Percentiles rank a stretch among this genome's conserved stretches.
phyloP scores from a whole-genome alignment of 345 rosid species.

The Aquilaria malaccensis region DNA sequence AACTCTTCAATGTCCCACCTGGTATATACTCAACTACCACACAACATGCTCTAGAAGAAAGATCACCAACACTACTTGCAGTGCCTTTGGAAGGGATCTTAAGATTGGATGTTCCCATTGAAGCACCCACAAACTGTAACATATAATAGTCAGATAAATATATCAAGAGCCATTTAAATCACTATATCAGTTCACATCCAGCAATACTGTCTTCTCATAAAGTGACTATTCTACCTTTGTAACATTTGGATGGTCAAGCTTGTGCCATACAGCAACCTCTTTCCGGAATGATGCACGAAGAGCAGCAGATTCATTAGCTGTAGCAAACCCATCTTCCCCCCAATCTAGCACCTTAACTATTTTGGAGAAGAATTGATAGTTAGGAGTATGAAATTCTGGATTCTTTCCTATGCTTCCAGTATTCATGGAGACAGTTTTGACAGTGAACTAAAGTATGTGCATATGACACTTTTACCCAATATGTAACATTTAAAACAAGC shows the following conservation, averaged over 20 bases:
- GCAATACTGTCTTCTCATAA: neutral
- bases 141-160: neutral
- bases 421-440: neutral
- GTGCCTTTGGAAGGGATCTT: conserved; percentile 39
- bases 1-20: conserved; percentile 67
- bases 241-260: conserved; percentile 80
- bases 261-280: conserved; percentile 92
- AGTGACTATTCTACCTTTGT: conserved; percentile 40
- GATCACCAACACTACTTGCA: conserved; percentile 33
- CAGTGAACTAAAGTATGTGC: neutral
- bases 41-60: conserved; percentile 70
- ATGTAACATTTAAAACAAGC: too few species aligned
- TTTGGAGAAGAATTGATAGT: conserved; percentile 7
- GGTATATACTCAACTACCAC: conserved; percentile 75
- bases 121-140: conserved; percentile 69
- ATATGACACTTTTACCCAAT: too few species aligned
- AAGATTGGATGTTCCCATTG: conserved; percentile 83
- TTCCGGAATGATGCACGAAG: conserved; percentile 65
- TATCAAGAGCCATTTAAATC: neutral
- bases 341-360: conserved; percentile 71
- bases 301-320: conserved; percentile 52
- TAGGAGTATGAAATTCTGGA: neutral
- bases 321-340: conserved; percentile 68
- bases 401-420: neutral
- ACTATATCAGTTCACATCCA: neutral